phyloP scores from a whole-genome alignment of 1,139 yeast genomes.

The Yamadazyma siamensis region DNA sequence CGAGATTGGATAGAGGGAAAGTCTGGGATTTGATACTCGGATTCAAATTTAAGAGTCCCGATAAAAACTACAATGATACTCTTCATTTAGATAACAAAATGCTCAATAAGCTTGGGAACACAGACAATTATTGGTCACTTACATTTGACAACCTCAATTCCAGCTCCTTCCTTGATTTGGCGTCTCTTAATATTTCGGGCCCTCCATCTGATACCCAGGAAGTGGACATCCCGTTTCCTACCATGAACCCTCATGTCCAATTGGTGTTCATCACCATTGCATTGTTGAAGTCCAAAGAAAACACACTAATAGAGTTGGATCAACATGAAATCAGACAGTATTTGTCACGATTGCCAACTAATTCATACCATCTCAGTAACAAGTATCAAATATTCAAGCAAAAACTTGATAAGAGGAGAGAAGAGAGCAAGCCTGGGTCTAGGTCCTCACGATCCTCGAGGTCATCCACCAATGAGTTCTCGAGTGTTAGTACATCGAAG shows the following conservation, averaged over 20 bases:
- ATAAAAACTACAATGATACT: conserved; percentile 30
- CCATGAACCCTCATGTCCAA: conserved; percentile 75
- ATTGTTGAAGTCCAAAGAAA: conserved; percentile 74
- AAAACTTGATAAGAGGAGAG: conserved; percentile 18
- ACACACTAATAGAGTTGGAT: conserved; percentile 77
- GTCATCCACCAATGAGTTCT: conserved; percentile 9
- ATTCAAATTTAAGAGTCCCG: conserved; percentile 54
- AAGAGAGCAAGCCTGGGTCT: conserved; percentile 11
- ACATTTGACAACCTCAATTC: conserved; percentile 6
- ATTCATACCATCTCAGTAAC: conserved; percentile 31
- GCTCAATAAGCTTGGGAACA: conserved; percentile 34
- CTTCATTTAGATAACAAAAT: conserved; percentile 22
- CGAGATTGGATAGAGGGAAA: conserved; percentile 77
- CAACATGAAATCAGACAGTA: conserved; percentile 85
- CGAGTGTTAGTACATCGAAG: background rate
- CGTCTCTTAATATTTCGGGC: conserved; percentile 2
- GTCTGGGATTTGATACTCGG: conserved; percentile 87
- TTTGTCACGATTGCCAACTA: conserved; percentile 54
- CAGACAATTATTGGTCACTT: conserved; percentile 43
- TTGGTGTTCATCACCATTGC: conserved; percentile 76
- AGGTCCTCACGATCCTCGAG: conserved; percentile 15
- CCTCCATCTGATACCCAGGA: conserved; percentile 6
- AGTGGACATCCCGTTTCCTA: conserved; percentile 55
- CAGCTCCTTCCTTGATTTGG: conserved; percentile 5
- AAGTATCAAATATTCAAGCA: conserved; percentile 34